Percentiles rank a stretch among this genome's conserved stretches.
phyloP scores from a whole-genome alignment of 352 stramenopile genomes.

The Saprolegnia diclina region DNA sequence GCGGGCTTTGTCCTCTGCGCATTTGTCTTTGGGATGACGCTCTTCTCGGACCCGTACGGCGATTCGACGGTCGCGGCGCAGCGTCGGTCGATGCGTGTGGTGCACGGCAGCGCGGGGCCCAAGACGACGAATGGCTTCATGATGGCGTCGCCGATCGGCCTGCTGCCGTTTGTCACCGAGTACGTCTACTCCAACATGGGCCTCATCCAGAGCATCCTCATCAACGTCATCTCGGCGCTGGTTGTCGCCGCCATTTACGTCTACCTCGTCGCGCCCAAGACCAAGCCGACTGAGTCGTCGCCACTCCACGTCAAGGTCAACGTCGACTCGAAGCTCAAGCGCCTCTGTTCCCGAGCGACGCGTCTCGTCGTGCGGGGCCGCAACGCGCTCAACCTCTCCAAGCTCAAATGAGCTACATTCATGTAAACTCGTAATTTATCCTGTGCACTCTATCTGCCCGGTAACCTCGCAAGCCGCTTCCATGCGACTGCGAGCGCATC shows the following conservation, averaged over 20 bases:
- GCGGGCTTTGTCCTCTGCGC: constrained; percentile 59
- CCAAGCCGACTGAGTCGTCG: not conserved
- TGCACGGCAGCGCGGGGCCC: constrained; percentile 10
- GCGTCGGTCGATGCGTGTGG: constrained; percentile 24
- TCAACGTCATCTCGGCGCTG: constrained; percentile 9
- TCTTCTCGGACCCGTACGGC: constrained; percentile 43
- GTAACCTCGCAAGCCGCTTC: not conserved
- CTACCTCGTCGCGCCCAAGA: constrained; percentile 10
- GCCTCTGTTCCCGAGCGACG: constrained; percentile 13
- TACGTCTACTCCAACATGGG: constrained; percentile 9
- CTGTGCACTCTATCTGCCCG: not conserved
- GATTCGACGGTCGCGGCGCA: not conserved
- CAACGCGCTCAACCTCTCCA: constrained; percentile 1
- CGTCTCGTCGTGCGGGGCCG: constrained; percentile 5
- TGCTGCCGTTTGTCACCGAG: constrained; percentile 8
- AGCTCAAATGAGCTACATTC: constrained; percentile 7
- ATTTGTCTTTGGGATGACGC: constrained; percentile 71
- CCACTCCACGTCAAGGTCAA: constrained; percentile 23
- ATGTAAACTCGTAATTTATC: not conserved
- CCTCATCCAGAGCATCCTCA: constrained; percentile 11
- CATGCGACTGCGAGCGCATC: too few relatives aligned
- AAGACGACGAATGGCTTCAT: constrained; percentile 2
- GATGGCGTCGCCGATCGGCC: not conserved
- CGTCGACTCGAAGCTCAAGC: constrained; percentile 12
- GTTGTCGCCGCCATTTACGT: constrained; percentile 17